phyloP scores from a whole-genome alignment of 768 basidiomycete genomes.

The Termitomyces sp. region DNA sequence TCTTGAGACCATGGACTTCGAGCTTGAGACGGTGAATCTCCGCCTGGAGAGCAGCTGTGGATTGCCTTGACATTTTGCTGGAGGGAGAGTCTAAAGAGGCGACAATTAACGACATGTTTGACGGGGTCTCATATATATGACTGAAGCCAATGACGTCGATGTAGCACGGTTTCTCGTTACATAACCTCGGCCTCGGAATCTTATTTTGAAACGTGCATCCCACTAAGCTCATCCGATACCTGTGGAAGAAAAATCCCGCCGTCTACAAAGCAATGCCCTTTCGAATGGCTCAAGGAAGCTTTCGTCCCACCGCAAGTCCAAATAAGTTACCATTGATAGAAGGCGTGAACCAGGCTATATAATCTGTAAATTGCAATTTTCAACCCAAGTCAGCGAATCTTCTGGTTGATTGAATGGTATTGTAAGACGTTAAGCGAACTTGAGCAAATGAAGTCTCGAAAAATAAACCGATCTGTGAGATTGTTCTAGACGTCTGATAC shows the following conservation, averaged over 20 bases:
- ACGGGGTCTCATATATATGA: background rate
- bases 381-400: background rate
- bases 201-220: background rate
- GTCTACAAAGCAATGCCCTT: background rate
- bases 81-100: background rate
- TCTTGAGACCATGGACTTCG: constrained; percentile 35
- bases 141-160: background rate
- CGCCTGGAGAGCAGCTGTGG: constrained; percentile 29
- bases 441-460: too few relatives aligned
- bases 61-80: constrained; percentile 17
- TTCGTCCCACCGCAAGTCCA: background rate
- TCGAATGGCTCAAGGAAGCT: background rate
- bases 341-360: background rate
- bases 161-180: constrained; percentile 1
- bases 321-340: background rate
- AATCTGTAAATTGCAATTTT: background rate
- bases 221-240: background rate
- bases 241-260: background rate
- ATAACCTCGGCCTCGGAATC: background rate
- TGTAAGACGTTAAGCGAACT: too few relatives aligned
- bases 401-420: background rate
- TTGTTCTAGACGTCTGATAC: too few relatives aligned
- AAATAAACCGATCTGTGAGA: too few relatives aligned
- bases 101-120: background rate
- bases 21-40: constrained; percentile 44